Percentiles rank a stretch among this genome's conserved stretches.
Evolutionary conservation across 805 yeast species (phyloP).

Genomic region (Hyphopichia homilentoma): DNA sequence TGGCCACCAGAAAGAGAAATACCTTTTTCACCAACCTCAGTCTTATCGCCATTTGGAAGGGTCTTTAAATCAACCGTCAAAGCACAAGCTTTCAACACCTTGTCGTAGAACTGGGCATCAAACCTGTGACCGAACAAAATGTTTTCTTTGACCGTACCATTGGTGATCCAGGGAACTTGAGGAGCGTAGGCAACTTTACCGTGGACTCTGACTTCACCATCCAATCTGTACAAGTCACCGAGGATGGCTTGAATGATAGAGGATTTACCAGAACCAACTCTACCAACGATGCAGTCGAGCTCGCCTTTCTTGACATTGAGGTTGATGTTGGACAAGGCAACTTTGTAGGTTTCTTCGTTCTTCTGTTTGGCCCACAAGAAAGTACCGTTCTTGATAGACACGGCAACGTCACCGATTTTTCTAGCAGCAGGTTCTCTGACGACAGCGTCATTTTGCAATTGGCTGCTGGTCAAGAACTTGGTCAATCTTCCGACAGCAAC

Average conservation of each 20-base stretch:
- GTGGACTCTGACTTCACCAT: slow-evolving; percentile 66
- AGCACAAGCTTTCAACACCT: slow-evolving; percentile 86
- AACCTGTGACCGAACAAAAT: slow-evolving; percentile 84
- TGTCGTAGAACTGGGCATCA: slow-evolving; percentile 77
- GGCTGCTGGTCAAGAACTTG: slow-evolving; percentile 68
- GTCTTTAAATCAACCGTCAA: slow-evolving; percentile 71
- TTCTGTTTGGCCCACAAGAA: slow-evolving; percentile 78
- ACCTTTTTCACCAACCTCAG: slow-evolving; percentile 96
- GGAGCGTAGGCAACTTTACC: slow-evolving; percentile 88
- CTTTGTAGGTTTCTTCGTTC: slow-evolving; percentile 50
- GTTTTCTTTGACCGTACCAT: slow-evolving; percentile 88
- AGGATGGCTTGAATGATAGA: slow-evolving; percentile 73
- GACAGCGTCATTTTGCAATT: slow-evolving; percentile 79
- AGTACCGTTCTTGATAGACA: slow-evolving; percentile 60
- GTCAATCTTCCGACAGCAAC: slow-evolving; percentile 76
- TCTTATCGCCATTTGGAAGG: slow-evolving; percentile 84
- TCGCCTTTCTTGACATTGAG: slow-evolving; percentile 70
- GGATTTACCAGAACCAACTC: slow-evolving; percentile 88
- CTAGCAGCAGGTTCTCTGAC: slow-evolving; percentile 45
- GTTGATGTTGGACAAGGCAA: slow-evolving; percentile 61
- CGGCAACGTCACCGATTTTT: slow-evolving; percentile 63
- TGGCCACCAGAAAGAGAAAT: slow-evolving; percentile 96
- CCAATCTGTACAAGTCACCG: slow-evolving; percentile 76
- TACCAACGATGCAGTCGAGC: slow-evolving; percentile 80
- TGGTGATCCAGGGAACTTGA: slow-evolving; percentile 96